Conservation (phyloP, 176 grass and related monocot species). For the Neostapfia colusana region DNA sequence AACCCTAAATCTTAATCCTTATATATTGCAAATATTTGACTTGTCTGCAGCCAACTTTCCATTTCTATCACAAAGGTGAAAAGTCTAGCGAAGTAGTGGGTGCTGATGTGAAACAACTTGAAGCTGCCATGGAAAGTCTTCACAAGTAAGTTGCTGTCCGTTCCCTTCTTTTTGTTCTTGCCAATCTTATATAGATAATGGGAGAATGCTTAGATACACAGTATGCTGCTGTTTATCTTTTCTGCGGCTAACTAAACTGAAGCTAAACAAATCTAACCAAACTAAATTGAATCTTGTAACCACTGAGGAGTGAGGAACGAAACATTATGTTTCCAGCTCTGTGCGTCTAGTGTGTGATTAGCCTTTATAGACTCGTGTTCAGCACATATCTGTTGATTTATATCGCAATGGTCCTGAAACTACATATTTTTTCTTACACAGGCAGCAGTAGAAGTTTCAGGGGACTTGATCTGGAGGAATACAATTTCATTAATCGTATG, state of each 20-base stretch:
- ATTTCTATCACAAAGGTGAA: slow-evolving; percentile 49
- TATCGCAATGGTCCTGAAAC: not conserved
- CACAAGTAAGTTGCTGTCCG: slow-evolving; percentile 26
- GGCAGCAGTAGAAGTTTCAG: slow-evolving; percentile 25
- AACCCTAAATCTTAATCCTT: not conserved
- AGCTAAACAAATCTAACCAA: not conserved
- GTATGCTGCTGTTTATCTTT: not conserved
- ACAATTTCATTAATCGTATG: not conserved
- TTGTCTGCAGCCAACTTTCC: slow-evolving; percentile 44
- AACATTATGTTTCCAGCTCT: too few species aligned
- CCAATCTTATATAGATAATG: not conserved
- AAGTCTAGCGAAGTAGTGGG: slow-evolving; percentile 43
- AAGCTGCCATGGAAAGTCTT: slow-evolving; percentile 53
- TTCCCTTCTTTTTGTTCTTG: not conserved
- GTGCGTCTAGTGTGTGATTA: not conserved
- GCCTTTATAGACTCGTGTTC: not conserved
- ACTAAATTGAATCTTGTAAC: slow-evolving; percentile 9
- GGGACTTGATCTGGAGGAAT: not conserved
- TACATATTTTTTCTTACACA: slow-evolving; percentile 19
- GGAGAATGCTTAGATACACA: not conserved
- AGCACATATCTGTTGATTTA: not conserved
- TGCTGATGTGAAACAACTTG: slow-evolving; percentile 31
- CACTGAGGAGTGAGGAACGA: not conserved
- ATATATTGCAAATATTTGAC: slow-evolving; percentile 2
- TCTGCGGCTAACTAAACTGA: not conserved